Conservation (phyloP, 2,329 filamentous ascomycete species). For the Hysterium pulicare region DNA sequence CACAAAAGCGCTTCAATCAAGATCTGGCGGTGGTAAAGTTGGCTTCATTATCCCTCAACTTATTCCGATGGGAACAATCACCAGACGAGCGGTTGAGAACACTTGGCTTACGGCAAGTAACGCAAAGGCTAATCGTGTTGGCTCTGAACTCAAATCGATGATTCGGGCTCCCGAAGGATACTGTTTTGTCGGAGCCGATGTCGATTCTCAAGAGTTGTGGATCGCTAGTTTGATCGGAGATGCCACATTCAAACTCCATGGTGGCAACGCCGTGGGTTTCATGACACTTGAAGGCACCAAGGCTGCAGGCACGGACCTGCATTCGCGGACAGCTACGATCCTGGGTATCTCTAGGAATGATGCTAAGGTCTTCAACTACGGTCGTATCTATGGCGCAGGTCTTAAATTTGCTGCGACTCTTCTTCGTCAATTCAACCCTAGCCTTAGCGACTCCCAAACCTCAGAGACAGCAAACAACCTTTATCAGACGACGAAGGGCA, state of each 20-base stretch:
- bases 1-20: background rate
- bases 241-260: constrained; percentile 89
- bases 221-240: constrained; percentile 95
- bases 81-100: constrained; percentile 89
- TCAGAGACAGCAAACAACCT: constrained; percentile 71
- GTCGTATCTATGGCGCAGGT: constrained; percentile 96
- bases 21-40: constrained; percentile 23
- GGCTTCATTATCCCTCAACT: constrained; percentile 93
- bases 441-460: constrained; percentile 75
- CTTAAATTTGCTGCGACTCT: constrained; percentile 89
- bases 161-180: constrained; percentile 87
- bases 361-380: constrained; percentile 98
- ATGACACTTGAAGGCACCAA: constrained; percentile 99
- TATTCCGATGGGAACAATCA: constrained; percentile 98
- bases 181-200: constrained; percentile 92
- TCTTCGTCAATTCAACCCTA: constrained; percentile 89
- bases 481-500: constrained; percentile 86
- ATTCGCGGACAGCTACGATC: constrained; percentile 89
- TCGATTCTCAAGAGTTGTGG: constrained; percentile 97
- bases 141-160: constrained; percentile 97
- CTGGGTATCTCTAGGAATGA: constrained; percentile 91
- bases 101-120: constrained; percentile 98
- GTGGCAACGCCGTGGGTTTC: constrained; percentile 95
- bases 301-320: constrained; percentile 85
- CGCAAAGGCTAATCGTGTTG: constrained; percentile 91